phyloP scores from a whole-genome alignment of 164 flowering plant species.

The Euptelea pleiosperma region DNA sequence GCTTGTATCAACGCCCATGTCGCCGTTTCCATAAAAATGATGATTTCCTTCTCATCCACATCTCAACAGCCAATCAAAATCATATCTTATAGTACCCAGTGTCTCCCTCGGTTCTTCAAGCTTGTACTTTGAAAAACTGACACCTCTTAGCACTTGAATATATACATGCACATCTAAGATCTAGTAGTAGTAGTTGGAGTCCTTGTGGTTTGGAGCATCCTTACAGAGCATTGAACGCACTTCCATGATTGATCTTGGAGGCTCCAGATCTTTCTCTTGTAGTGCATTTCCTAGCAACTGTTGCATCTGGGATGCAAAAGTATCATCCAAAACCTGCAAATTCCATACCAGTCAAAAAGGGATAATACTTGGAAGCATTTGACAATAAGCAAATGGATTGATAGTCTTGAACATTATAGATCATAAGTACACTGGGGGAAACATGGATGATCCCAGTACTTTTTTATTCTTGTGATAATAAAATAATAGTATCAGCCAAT shows the following conservation, averaged over 20 bases:
- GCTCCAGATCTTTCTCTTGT: constrained; percentile 77
- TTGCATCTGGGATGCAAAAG: constrained; percentile 89
- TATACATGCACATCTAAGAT: background rate
- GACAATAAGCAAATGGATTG: background rate
- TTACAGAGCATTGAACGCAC: constrained; percentile 85
- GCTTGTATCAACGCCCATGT: background rate
- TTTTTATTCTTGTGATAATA: too few relatives aligned
- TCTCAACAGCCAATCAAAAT: background rate
- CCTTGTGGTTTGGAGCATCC: constrained; percentile 55
- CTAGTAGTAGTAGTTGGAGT: constrained; percentile 43
- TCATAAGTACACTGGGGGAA: too few relatives aligned
- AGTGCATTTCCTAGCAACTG: constrained; percentile 72
- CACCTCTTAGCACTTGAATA: background rate
- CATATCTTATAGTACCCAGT: background rate
- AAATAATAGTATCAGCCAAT: too few relatives aligned
- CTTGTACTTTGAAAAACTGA: background rate
- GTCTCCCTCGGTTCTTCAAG: background rate
- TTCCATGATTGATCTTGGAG: constrained; percentile 78
- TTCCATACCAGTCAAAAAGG: background rate
- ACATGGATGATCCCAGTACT: too few relatives aligned
- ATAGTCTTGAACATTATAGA: too few relatives aligned
- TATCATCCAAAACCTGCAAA: constrained; percentile 75
- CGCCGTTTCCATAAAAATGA: too few relatives aligned
- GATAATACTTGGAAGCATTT: too few relatives aligned
- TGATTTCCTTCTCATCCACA: background rate